phyloP scores from a whole-genome alignment of 2,329 filamentous ascomycete species.

The Sporothrix globosa region DNA sequence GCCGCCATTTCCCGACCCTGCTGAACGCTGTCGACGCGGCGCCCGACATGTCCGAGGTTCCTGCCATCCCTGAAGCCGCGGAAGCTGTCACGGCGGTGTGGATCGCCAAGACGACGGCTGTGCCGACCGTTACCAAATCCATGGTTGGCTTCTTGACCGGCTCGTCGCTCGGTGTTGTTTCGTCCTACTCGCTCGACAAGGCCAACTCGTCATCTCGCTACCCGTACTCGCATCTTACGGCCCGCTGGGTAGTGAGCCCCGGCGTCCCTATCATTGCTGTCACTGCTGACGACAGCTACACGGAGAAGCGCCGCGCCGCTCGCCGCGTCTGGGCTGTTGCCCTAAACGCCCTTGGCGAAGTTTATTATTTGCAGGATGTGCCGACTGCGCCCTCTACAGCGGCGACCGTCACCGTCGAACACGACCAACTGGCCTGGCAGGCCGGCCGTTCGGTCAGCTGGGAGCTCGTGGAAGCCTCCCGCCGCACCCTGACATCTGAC shows the following conservation, averaged over 20 bases:
- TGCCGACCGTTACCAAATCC: constrained; percentile 73
- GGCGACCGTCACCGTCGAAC: constrained; percentile 35
- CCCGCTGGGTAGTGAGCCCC: constrained; percentile 86
- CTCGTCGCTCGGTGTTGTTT: constrained; percentile 80
- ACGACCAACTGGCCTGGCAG: constrained; percentile 72
- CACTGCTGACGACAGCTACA: constrained; percentile 82
- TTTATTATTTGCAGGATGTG: constrained; percentile 79
- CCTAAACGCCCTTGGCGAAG: constrained; percentile 90
- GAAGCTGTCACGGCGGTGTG: constrained; percentile 80
- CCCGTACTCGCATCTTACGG: constrained; percentile 76
- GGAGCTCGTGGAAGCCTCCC: constrained; percentile 77
- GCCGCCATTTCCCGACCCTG: constrained; percentile 43
- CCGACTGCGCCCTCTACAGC: constrained; percentile 58
- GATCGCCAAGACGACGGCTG: constrained; percentile 79
- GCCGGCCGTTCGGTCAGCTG: constrained; percentile 78
- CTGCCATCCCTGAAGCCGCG: constrained; percentile 68
- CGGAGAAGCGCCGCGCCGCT: constrained; percentile 66
- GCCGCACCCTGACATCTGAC: constrained; percentile 71
- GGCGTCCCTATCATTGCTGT: constrained; percentile 85
- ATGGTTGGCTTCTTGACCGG: constrained; percentile 81
- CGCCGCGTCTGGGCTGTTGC: constrained; percentile 85
- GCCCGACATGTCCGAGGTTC: constrained; percentile 63
- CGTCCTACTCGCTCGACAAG: constrained; percentile 74
- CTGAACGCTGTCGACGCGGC: constrained; percentile 52
- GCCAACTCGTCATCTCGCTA: constrained; percentile 63